Conservation (phyloP, 1,139 yeast species). For the Arxiozyma telluris region DNA sequence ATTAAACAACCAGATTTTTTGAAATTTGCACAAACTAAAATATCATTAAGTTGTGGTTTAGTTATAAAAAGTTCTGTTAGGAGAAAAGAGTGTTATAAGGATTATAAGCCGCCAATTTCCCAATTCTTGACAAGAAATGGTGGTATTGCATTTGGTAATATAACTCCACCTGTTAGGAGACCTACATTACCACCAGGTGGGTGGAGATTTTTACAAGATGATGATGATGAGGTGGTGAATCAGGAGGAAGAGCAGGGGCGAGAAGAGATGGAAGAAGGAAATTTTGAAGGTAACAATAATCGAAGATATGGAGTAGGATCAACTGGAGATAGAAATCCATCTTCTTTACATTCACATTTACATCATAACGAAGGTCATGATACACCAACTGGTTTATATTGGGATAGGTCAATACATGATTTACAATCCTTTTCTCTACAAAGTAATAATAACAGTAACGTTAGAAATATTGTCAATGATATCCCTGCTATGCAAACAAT, state of each 20-base stretch:
- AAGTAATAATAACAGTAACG: not conserved
- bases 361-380: not conserved
- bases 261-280: not conserved
- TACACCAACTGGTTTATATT: constrained; percentile 20
- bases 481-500: not conserved
- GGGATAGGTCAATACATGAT: constrained; percentile 29
- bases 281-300: not conserved
- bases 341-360: not conserved
- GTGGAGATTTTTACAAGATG: constrained; percentile 26
- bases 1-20: constrained; percentile 51
- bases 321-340: not conserved
- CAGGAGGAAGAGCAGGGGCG: not conserved
- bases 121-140: constrained; percentile 28
- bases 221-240: constrained; percentile 5
- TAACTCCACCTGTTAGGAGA: constrained; percentile 19
- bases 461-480: no score
- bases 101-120: constrained; percentile 28
- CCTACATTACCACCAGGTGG: constrained; percentile 30
- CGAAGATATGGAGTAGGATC: not conserved
- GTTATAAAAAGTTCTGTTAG: constrained; percentile 24
- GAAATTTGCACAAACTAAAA: constrained; percentile 55
- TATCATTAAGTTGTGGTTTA: constrained; percentile 33
- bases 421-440: constrained; percentile 8
- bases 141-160: constrained; percentile 21
- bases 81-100: constrained; percentile 25